These are phyloP conservation scores for Sphaerulina populicola DNA, from an alignment of 2,329 filamentous ascomycete species.

Conservation along the genomic window DNA sequence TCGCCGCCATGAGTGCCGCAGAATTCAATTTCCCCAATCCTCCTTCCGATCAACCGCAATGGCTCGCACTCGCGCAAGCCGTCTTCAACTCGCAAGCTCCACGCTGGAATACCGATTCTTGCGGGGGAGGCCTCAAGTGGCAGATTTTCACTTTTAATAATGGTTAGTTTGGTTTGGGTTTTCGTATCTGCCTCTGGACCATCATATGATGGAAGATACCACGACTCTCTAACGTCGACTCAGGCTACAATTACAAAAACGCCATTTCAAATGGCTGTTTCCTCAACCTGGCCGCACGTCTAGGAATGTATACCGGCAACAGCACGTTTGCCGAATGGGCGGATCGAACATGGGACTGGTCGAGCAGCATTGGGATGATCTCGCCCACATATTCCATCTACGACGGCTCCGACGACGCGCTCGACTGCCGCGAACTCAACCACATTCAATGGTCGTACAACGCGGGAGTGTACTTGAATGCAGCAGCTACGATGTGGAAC, in stretches of 20 bases:
- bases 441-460: constrained; percentile 43
- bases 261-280: constrained; percentile 43
- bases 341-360: constrained; percentile 33
- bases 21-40: constrained; percentile 43
- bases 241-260: constrained; percentile 41
- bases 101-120: constrained; percentile 30
- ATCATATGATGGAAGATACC: no score
- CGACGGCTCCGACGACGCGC: constrained; percentile 38
- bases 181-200: no score
- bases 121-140: constrained; percentile 33
- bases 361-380: constrained; percentile 47
- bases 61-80: constrained; percentile 37
- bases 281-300: constrained; percentile 38
- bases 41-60: constrained; percentile 33
- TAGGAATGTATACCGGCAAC: constrained; percentile 31
- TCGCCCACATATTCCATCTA: constrained; percentile 34
- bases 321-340: constrained; percentile 57
- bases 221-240: no score
- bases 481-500: constrained; percentile 39
- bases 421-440: constrained; percentile 38
- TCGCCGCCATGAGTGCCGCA: constrained; percentile 48
- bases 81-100: constrained; percentile 33
- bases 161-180: constrained; percentile 7
- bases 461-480: constrained; percentile 38
- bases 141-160: constrained; percentile 36